Conservation (phyloP, 129 eudicot genomes). For the Escallonia rubra region DNA sequence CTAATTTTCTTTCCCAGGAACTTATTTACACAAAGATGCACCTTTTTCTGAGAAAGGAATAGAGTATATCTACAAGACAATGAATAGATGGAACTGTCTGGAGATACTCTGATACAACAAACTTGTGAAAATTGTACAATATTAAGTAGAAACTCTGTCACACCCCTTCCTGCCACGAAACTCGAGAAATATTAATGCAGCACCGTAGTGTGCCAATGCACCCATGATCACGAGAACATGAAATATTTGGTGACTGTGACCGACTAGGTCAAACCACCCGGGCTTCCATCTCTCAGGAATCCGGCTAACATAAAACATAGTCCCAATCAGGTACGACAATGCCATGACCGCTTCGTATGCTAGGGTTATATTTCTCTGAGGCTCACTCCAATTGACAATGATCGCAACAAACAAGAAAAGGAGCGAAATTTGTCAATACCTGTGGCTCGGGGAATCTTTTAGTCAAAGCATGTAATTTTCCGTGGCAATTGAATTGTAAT, state of each 20-base stretch:
- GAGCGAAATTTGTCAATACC: no score
- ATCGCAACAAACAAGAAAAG: conserved; percentile 55
- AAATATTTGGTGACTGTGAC: conserved; percentile 89
- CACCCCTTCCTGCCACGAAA: conserved; percentile 47
- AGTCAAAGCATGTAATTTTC: no score
- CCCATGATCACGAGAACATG: conserved; percentile 85
- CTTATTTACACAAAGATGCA: no score
- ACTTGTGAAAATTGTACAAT: no score
- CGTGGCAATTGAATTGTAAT: no score
- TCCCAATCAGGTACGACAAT: conserved; percentile 65
- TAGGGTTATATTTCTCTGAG: conserved; percentile 52
- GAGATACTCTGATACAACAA: no score
- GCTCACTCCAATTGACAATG: conserved; percentile 64
- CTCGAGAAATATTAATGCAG: conserved; percentile 59
- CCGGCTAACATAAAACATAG: conserved; percentile 67
- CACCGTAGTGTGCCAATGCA: conserved; percentile 90
- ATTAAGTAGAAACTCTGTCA: neutral
- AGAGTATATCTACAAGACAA: no score
- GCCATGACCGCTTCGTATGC: conserved; percentile 78
- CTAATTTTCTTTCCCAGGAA: no score
- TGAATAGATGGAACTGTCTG: no score
- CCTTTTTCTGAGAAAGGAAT: no score
- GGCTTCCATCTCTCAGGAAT: conserved; percentile 94
- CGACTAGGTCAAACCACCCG: conserved; percentile 87
- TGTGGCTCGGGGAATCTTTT: no score